Percentiles rank a stretch among this genome's conserved stretches.
phyloP scores from a whole-genome alignment of 306 rosid species.

The Cucumis melo region DNA sequence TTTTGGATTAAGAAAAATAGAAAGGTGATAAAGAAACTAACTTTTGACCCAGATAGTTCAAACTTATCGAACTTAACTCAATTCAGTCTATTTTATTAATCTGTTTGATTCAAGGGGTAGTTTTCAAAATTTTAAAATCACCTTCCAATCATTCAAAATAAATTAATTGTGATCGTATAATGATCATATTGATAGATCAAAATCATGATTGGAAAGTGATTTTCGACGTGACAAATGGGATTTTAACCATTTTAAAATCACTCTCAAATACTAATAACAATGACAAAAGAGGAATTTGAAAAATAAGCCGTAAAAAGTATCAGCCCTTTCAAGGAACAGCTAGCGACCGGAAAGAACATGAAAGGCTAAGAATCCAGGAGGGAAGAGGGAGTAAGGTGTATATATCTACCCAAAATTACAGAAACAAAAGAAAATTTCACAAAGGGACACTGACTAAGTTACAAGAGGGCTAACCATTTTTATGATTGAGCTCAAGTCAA shows the following conservation, averaged over 20 bases:
- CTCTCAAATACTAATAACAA: not conserved
- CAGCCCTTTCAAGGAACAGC: not conserved
- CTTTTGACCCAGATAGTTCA: not conserved
- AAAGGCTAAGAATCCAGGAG: not conserved
- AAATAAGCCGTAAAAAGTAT: not conserved
- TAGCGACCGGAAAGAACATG: not conserved
- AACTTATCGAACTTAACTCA: no score
- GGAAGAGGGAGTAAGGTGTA: not conserved
- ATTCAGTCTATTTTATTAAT: no score
- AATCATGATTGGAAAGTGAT: no score
- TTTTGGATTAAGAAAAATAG: not conserved
- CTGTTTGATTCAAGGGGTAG: no score
- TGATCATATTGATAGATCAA: no score
- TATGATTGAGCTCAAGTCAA: no score
- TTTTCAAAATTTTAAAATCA: no score
- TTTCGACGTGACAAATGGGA: no score
- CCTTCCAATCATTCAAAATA: no score
- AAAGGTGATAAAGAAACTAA: not conserved
- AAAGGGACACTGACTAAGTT: not conserved
- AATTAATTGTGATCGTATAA: no score
- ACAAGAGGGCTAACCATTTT: not conserved
- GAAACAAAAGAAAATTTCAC: not conserved
- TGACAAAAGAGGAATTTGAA: not conserved
- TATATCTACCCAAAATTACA: not conserved
- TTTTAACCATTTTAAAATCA: no score